phyloP scores from a whole-genome alignment of 169 alveolate genomes.

The Toxoplasma gondii region DNA sequence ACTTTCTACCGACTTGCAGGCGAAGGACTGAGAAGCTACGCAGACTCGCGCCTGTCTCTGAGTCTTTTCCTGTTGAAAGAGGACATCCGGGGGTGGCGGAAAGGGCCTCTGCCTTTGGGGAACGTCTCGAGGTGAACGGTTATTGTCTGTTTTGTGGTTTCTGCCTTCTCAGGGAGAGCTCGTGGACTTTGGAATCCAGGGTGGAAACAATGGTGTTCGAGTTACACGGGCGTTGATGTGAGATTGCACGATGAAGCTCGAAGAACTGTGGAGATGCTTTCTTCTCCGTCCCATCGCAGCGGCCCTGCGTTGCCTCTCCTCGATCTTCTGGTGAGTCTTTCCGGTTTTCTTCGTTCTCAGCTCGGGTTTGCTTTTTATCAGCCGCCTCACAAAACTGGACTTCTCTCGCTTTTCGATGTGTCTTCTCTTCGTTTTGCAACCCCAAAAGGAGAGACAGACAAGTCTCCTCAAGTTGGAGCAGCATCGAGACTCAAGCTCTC shows the following conservation, averaged over 20 bases:
- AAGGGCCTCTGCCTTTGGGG: too few species aligned
- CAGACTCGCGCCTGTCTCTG: not conserved
- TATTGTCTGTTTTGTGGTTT: too few species aligned
- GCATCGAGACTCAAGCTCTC: too few species aligned
- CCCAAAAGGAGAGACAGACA: not conserved
- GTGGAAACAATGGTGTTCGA: not conserved
- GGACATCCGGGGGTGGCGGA: not conserved
- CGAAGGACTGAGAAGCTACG: not conserved
- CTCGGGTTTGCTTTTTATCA: not conserved
- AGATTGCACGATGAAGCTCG: not conserved
- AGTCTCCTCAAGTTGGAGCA: too few species aligned
- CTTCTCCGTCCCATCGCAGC: not conserved
- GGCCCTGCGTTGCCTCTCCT: not conserved
- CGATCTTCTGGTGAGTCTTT: not conserved
- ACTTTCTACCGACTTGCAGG: not conserved
- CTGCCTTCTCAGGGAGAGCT: not conserved
- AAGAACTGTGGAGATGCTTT: not conserved
- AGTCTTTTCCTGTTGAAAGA: not conserved
- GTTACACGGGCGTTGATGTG: slow-evolving; percentile 19
- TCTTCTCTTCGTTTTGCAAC: not conserved
- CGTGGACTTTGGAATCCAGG: not conserved
- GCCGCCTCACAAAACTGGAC: not conserved
- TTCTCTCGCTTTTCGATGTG: too few species aligned
- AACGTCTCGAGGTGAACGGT: too few species aligned
- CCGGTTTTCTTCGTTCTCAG: too few species aligned